phyloP scores from a whole-genome alignment of 257 asterid genomes.

The Scutellaria minor region DNA sequence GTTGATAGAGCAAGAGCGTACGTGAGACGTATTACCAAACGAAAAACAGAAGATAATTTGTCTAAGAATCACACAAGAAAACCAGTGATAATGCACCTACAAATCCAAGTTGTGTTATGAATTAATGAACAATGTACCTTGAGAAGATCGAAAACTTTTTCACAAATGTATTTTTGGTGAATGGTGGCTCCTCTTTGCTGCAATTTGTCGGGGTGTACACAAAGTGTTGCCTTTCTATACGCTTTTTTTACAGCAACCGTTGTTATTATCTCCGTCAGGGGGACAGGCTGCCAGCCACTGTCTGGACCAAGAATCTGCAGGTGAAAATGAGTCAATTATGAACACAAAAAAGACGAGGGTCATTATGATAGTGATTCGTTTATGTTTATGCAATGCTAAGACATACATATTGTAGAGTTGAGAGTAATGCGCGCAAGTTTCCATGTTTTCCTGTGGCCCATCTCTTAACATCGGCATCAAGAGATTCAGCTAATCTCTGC shows the following conservation, averaged over 20 bases:
- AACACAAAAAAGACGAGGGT: slow-evolving; percentile 11
- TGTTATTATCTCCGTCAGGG: slow-evolving; percentile 76
- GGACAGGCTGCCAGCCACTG: slow-evolving; percentile 86
- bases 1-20: slow-evolving; percentile 25
- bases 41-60: neutral
- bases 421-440: slow-evolving; percentile 88
- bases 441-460: slow-evolving; percentile 89
- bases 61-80: neutral
- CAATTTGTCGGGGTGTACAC: slow-evolving; percentile 91
- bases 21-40: slow-evolving; percentile 10
- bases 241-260: slow-evolving; percentile 79
- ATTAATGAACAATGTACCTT: slow-evolving; percentile 51
- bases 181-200: slow-evolving; percentile 91
- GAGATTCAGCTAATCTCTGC: slow-evolving; percentile 83
- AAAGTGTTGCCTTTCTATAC: slow-evolving; percentile 88
- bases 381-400: neutral
- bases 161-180: slow-evolving; percentile 85
- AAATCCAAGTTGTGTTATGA: too few relatives aligned
- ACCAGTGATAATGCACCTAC: too few relatives aligned
- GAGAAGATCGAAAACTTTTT: slow-evolving; percentile 89
- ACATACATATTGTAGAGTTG: slow-evolving; percentile 92
- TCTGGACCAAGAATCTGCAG: slow-evolving; percentile 81
- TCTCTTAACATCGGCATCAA: slow-evolving; percentile 88
- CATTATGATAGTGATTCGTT: neutral
- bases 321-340: slow-evolving; percentile 14